Conservation (phyloP, 2,329 filamentous ascomycete species). For the Cryphonectria japonica region DNA sequence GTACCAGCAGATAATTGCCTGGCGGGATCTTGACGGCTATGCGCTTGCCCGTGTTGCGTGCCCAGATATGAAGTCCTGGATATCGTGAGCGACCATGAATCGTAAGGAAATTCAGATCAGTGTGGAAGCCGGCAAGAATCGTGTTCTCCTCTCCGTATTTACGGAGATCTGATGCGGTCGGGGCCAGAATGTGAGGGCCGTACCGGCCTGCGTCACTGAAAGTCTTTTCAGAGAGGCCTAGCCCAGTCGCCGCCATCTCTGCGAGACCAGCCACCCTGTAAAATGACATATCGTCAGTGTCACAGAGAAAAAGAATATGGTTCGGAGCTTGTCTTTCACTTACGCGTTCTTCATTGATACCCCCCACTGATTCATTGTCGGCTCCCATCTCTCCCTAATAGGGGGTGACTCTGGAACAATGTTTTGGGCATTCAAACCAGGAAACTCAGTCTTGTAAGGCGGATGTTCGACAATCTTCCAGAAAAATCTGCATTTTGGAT, state of each 20-base stretch:
- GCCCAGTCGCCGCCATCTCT: constrained; percentile 61
- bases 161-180: constrained; percentile 60
- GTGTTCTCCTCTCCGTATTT: constrained; percentile 59
- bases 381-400: constrained; percentile 56
- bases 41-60: constrained; percentile 62
- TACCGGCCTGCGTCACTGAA: constrained; percentile 61
- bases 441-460: constrained; percentile 59
- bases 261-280: constrained; percentile 57
- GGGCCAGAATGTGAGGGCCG: constrained; percentile 64
- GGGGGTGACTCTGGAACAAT: constrained; percentile 54
- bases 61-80: constrained; percentile 66
- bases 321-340: constrained; percentile 33
- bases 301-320: background rate
- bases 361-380: constrained; percentile 62
- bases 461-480: constrained; percentile 61
- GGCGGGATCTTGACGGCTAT: constrained; percentile 63
- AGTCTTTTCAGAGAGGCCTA: constrained; percentile 55
- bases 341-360: constrained; percentile 63
- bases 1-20: constrained; percentile 62
- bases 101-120: constrained; percentile 67
- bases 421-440: constrained; percentile 58
- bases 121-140: constrained; percentile 66
- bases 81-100: constrained; percentile 67
- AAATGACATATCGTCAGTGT: background rate
- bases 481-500: constrained; percentile 67